These are phyloP conservation scores for Paraconiothyrium brasiliense DNA, from an alignment of 2,329 filamentous ascomycete species.

Conservation along the genomic window DNA sequence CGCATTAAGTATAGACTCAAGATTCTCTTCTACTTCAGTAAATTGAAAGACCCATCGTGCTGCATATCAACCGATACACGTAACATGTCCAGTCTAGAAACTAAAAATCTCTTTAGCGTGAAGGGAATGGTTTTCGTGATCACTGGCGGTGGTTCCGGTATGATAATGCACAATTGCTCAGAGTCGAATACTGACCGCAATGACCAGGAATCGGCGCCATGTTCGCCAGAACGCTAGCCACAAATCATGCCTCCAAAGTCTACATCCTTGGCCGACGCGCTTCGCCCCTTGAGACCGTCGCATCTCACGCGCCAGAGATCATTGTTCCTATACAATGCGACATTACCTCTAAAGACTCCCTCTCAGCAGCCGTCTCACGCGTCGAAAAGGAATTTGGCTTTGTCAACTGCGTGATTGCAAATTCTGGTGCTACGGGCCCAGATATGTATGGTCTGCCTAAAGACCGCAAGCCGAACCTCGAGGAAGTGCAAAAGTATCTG, in stretches of 20 bases:
- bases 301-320: constrained; percentile 10
- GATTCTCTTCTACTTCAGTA: background rate
- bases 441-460: constrained; percentile 22
- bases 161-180: background rate
- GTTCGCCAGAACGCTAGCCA: constrained; percentile 30
- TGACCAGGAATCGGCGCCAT: constrained; percentile 29
- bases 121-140: constrained; percentile 31
- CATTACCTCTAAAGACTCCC: constrained; percentile 25
- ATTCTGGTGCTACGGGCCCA: constrained; percentile 25
- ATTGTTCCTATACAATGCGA: constrained; percentile 26
- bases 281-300: constrained; percentile 24
- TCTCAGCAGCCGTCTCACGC: constrained; percentile 17
- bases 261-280: constrained; percentile 31
- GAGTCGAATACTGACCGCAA: background rate
- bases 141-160: constrained; percentile 32
- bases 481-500: constrained; percentile 22
- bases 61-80: background rate
- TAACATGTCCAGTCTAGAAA: constrained; percentile 25
- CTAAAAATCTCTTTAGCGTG: constrained; percentile 25
- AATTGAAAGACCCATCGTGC: background rate
- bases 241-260: constrained; percentile 29
- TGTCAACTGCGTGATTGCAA: constrained; percentile 26
- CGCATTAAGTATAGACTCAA: background rate
- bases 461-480: constrained; percentile 19
- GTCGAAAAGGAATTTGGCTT: constrained; percentile 23